Percentiles rank a stretch among this genome's conserved stretches.
Conservation (phyloP, 2,329 filamentous ascomycete genomes). For the Colletotrichum higginsianum region DNA sequence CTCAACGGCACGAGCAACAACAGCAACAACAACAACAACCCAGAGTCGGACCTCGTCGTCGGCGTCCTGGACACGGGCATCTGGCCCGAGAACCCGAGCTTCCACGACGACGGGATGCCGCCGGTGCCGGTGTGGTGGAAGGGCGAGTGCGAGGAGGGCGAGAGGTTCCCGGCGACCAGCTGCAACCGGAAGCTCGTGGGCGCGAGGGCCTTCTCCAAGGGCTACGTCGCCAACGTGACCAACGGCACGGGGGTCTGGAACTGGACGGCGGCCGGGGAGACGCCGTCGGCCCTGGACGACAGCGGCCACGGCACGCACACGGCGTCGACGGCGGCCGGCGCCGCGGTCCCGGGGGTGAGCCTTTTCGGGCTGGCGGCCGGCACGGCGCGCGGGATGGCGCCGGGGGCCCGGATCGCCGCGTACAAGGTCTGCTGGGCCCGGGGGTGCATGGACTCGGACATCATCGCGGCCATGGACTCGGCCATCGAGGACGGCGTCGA, state of each 20-base stretch:
- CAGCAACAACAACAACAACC: background rate
- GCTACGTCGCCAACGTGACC: background rate
- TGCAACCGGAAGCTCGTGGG: conserved; percentile 43
- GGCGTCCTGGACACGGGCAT: conserved; percentile 38
- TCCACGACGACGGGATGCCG: conserved; percentile 31
- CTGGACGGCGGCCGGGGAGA: conserved; percentile 11
- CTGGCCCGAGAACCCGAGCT: conserved; percentile 43
- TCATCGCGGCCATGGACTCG: conserved; percentile 27
- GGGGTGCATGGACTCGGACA: conserved; percentile 24
- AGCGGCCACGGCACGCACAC: conserved; percentile 33
- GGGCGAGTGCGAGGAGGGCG: conserved; percentile 32
- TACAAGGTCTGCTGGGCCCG: conserved; percentile 31
- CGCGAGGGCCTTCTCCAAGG: conserved; percentile 35
- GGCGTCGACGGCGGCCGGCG: conserved; percentile 22
- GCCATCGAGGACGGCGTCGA: conserved; percentile 37
- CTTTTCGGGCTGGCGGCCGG: conserved; percentile 28
- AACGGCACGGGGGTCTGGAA: conserved; percentile 4
- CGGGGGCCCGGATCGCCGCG: conserved; percentile 19
- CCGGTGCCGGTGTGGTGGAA: conserved; percentile 35
- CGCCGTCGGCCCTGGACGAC: conserved; percentile 16
- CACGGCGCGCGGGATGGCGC: conserved; percentile 32
- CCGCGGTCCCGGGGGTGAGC: conserved; percentile 6
- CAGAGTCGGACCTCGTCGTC: conserved; percentile 37
- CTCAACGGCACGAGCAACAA: background rate
- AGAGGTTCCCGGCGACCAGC: conserved; percentile 20